Evolutionary conservation across 2,329 filamentous ascomycete genomes (phyloP), one percentile per base, ranked within the genome.

Genomic region (Aspergillus unguis): DNA sequence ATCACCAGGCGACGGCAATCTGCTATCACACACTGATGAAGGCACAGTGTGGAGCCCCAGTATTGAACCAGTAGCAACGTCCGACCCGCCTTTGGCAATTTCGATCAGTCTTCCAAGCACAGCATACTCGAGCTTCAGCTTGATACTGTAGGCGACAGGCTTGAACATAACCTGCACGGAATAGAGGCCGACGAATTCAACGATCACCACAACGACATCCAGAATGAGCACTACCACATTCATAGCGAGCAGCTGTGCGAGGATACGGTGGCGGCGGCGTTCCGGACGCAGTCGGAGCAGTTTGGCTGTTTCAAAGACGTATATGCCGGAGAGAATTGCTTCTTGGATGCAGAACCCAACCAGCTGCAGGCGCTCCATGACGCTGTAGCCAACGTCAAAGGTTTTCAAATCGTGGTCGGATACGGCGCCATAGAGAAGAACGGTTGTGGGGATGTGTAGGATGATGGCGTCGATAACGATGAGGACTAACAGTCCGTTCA

Each of bases 51-150:
- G 27, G 27, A 50, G 42, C 28, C 28, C 46, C n/a, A 17, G 26
- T 5, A 17, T 10, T 26, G 31, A 31, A 4, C 23, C 25, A 7
- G 29, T 11, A 3, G 11, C 46, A 4, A 23, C 17, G 3, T 11
- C 28, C 8, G 36, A 27, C 11, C 46, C 46, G 7, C 37, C 37
- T n/a, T 42, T 23, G 3, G 51, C 51, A 26, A 53, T 49, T 35
- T 44, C 28, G 7, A 77, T 69, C 6, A 78, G 60, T 47, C 73
- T 72, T 6, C 78, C 70, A 4, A 84, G 67, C 33, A 84, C 76
- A 23, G 78, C 75, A 54, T 78, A 77, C 65, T 84, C 82, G 4
- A 82, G 74, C 50, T 81, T 80, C 32, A 81, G 69, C 71, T 71
- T 71, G 51, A 71, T 58, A 47, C 67, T 69, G 46, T 71, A 71